Percentiles rank a stretch among this genome's conserved stretches.
Conservation (phyloP, 352 stramenopile genomes). For the Pythium grandisporangium region DNA sequence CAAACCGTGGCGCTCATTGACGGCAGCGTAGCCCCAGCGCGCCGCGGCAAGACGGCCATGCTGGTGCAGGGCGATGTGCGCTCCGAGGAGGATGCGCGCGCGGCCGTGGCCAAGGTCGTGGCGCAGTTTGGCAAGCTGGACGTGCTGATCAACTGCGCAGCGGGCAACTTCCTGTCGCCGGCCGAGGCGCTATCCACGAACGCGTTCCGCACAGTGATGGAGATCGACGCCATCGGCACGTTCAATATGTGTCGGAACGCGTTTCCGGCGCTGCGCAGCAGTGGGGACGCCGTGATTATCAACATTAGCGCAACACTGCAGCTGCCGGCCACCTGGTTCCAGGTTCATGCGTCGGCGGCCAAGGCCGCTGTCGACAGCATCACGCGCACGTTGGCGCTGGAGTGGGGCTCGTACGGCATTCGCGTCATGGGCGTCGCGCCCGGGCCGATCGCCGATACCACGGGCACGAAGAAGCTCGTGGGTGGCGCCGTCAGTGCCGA, state of each 20-base stretch:
- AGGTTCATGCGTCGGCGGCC: conserved; percentile 92
- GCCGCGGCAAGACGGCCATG: conserved; percentile 27
- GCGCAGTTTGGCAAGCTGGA: conserved; percentile 82
- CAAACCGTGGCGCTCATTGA: conserved; percentile 56
- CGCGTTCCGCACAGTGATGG: conserved; percentile 94
- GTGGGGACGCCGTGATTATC: conserved; percentile 80
- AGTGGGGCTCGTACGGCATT: conserved; percentile 94
- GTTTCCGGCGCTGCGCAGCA: conserved; percentile 73
- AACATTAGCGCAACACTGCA: conserved; percentile 96
- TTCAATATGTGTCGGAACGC: conserved; percentile 94
- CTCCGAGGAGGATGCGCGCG: conserved; percentile 61
- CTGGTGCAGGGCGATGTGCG: conserved; percentile 80
- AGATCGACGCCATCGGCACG: conserved; percentile 93
- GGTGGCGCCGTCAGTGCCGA: conserved; percentile 34
- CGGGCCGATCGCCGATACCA: conserved; percentile 92
- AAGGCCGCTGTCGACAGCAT: conserved; percentile 95
- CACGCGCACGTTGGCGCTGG: conserved; percentile 90
- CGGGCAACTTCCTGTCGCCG: conserved; percentile 90
- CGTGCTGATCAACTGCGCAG: conserved; percentile 91
- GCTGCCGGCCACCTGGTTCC: conserved; percentile 89
- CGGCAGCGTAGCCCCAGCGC: conserved; percentile 21
- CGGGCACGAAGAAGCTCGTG: conserved; percentile 89
- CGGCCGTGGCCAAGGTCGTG: conserved; percentile 70
- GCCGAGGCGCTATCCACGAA: conserved; percentile 87
- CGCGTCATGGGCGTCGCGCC: conserved; percentile 93